phyloP scores from a whole-genome alignment of 2,329 filamentous ascomycete genomes.

The Aspergillus aculeatinus region DNA sequence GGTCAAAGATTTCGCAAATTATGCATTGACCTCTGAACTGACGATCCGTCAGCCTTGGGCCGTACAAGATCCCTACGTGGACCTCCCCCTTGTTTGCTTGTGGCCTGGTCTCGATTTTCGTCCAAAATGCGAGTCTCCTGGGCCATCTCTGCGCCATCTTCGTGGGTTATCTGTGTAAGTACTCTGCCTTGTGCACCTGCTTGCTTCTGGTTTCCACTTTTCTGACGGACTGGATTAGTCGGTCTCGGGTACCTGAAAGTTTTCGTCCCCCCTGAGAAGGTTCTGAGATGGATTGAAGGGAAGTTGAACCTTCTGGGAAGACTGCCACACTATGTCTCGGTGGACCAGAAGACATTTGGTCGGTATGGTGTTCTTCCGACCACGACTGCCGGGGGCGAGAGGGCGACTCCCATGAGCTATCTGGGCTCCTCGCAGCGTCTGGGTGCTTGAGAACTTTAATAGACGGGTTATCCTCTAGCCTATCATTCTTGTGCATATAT shows the following conservation, averaged over 20 bases:
- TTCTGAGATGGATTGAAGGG: constrained; percentile 81
- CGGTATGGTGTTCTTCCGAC: constrained; percentile 84
- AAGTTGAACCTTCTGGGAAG: constrained; percentile 82
- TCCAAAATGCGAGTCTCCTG: constrained; percentile 78
- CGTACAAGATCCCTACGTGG: constrained; percentile 83
- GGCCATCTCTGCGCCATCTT: constrained; percentile 82
- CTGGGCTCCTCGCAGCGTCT: constrained; percentile 65
- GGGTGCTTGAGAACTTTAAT: constrained; percentile 57
- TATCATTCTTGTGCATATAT: constrained; percentile 35
- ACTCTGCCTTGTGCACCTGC: not conserved
- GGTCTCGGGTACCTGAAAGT: constrained; percentile 87
- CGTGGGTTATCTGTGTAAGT: constrained; percentile 82
- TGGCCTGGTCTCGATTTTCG: constrained; percentile 70
- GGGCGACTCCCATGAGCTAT: constrained; percentile 56
- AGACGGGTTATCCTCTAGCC: not conserved
- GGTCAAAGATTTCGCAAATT: constrained; percentile 4
- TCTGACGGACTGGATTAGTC: constrained; percentile 49
- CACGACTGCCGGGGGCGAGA: constrained; percentile 33
- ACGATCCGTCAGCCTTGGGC: constrained; percentile 49
- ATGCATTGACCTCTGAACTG: constrained; percentile 10
- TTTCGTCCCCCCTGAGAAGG: constrained; percentile 83
- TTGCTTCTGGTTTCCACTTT: not conserved
- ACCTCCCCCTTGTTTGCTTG: constrained; percentile 77
- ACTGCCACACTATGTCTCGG: constrained; percentile 86
- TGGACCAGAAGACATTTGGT: constrained; percentile 94